phyloP scores from a whole-genome alignment of 495 filamentous ascomycete species.

The Pseudomonodictys pantanalensis region DNA sequence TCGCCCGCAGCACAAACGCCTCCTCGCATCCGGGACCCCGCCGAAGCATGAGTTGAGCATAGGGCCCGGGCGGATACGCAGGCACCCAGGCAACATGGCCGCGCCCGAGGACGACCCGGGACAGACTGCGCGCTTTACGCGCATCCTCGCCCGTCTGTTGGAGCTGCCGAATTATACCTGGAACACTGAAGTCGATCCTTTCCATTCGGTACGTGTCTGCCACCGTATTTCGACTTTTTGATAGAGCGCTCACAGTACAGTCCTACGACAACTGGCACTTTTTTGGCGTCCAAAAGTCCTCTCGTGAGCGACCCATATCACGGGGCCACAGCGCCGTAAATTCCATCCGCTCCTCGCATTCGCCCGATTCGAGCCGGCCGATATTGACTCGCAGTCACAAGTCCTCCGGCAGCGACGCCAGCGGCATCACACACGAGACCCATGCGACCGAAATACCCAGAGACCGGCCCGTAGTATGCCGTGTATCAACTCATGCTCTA shows the following conservation, averaged over 20 bases:
- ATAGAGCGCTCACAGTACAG: conserved; percentile 1
- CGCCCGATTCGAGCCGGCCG: conserved; percentile 22
- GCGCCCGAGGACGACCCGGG: not conserved
- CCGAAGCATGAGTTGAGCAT: conserved; percentile 8
- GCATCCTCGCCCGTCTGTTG: conserved; percentile 26
- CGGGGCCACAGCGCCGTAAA: conserved; percentile 9
- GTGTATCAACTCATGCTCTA: conserved; percentile 74
- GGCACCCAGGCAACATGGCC: conserved; percentile 14
- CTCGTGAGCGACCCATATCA: conserved; percentile 23
- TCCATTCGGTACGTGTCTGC: conserved; percentile 29
- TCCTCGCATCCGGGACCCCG: not conserved
- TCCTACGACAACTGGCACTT: conserved; percentile 46
- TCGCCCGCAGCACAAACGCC: not conserved
- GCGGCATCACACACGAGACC: not conserved
- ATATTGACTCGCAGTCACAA: conserved; percentile 19
- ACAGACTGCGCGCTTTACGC: conserved; percentile 15
- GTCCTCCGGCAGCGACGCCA: conserved; percentile 32
- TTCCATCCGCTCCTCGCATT: conserved; percentile 12
- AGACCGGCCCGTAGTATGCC: conserved; percentile 59
- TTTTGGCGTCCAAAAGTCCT: conserved; percentile 32
- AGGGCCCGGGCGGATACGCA: conserved; percentile 11
- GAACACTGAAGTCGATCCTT: conserved; percentile 29
- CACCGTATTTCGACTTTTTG: not conserved
- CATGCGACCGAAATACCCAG: conserved; percentile 1
- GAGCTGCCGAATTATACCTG: conserved; percentile 34